Conservation (phyloP, 73 alveolate genomes). For the Paramecium sonneborni region DNA sequence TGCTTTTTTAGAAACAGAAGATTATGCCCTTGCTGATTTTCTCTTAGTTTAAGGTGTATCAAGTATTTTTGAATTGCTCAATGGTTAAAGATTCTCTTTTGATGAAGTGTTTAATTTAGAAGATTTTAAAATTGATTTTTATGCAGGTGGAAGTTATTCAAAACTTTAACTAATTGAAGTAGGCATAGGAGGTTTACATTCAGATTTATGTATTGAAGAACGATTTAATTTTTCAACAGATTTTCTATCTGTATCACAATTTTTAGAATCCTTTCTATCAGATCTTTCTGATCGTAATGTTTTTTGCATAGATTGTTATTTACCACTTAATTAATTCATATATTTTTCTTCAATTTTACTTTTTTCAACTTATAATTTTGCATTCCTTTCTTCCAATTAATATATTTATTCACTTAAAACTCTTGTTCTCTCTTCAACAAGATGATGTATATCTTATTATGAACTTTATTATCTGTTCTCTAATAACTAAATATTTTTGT, state of each 20-base stretch:
- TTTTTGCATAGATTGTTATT: neutral
- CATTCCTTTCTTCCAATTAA: conserved; percentile 45
- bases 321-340: neutral
- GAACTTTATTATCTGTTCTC: neutral
- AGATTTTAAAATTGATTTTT: conserved; percentile 7
- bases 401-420: conserved; percentile 6
- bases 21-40: conserved; percentile 19
- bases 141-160: conserved; percentile 27
- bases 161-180: conserved; percentile 39
- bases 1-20: neutral
- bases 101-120: neutral
- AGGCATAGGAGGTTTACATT: conserved; percentile 45
- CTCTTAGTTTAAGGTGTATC: conserved; percentile 7
- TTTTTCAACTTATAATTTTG: conserved; percentile 35
- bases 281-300: neutral
- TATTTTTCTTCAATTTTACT: conserved; percentile 46
- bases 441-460: neutral
- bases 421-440: conserved; percentile 48
- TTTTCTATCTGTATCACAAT: conserved; percentile 18
- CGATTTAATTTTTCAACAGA: neutral
- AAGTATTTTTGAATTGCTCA: neutral
- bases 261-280: neutral
- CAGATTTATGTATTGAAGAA: conserved; percentile 6
- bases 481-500: neutral
- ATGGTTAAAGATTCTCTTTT: conserved; percentile 20